Base-by-base conservation (phyloP, 805 yeast species). In the Cyberlindnera lachancei region DNA sequence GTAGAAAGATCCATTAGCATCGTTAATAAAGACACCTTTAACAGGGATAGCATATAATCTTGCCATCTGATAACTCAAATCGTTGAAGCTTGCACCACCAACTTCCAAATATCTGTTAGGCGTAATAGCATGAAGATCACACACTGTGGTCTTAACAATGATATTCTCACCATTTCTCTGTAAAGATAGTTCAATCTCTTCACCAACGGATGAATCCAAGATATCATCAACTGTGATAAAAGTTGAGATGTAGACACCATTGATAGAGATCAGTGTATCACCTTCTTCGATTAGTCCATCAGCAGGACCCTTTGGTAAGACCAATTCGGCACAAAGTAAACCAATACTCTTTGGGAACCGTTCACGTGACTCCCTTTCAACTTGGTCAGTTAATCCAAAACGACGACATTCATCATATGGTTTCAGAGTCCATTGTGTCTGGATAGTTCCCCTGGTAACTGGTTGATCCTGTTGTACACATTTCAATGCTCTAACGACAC, bases 331-430 rank as follows among this genome's bases (percentile, higher is more conserved):
- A 3, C 87, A 94, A 16, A 87, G 63, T 41, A 87, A 59, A 15
- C 96, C 96, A 31, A 81, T 84, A 25, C 75, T 68, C 25, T 68
- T 70, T 5, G 95, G 95, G 52, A 80, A 83, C 29, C 57, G 50
- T 25, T 67, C 59, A 50, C 96, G 74, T 25, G 88, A 82, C 34
- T 54, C 56, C 22, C 71, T 66, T 51, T 87, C 96, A 8, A 81
- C 79, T 26, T 75, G 90, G 2, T 73, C 61, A 3, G 86, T 74
- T 30, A 88, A 66, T 0, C 96, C 96, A 36, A 88, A 65, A 47
- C 96, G 70, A 48, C 83, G 72, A 62, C 96, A 88, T 56, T 84
- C 94, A 48, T 88, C 96, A 50, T 71, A 88, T 1, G 96, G 95
- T 48, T 77, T 80, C 43, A 87, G 61, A 29, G 71, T 58, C 95